phyloP scores from a whole-genome alignment of 192 early-diverging fungal genomes.

The Gonapodya prolifera region DNA sequence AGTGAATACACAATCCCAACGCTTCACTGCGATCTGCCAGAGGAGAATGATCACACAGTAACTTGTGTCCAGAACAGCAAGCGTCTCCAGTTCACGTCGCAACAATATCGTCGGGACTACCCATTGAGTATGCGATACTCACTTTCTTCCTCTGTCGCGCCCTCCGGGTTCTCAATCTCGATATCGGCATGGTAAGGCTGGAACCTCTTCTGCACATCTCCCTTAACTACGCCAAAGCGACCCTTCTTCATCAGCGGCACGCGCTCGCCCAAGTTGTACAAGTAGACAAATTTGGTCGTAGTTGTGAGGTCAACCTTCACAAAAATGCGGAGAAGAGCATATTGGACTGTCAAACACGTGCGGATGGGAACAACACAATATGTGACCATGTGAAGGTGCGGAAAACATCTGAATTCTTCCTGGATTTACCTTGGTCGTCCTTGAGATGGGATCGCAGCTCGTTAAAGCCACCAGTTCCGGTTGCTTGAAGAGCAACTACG shows the following conservation, averaged over 20 bases:
- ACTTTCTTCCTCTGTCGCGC: conserved; percentile 17
- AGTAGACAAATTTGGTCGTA: conserved; percentile 25
- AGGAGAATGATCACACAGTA: too few relatives aligned
- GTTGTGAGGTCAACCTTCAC: conserved; percentile 18
- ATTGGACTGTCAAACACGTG: conserved; percentile 6
- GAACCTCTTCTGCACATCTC: conserved; percentile 22
- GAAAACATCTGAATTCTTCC: conserved; percentile 5
- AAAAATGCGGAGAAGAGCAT: conserved; percentile 7
- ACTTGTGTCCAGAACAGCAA: too few relatives aligned
- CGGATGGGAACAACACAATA: neutral
- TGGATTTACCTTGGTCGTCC: conserved; percentile 15
- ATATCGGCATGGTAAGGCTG: conserved; percentile 29
- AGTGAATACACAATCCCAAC: too few relatives aligned
- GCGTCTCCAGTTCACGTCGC: too few relatives aligned
- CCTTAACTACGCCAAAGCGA: conserved; percentile 26
- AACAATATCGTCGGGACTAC: too few relatives aligned
- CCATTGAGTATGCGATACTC: neutral
- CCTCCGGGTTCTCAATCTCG: conserved; percentile 18
- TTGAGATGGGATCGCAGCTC: conserved; percentile 9
- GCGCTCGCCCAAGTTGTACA: conserved; percentile 25
- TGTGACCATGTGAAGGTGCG: neutral
- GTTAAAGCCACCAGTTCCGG: conserved; percentile 14
- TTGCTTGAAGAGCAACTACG: conserved; percentile 10
- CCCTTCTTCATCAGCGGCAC: conserved; percentile 25
- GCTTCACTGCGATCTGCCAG: too few relatives aligned